phyloP scores from a whole-genome alignment of 2,329 filamentous ascomycete species.

The Monilinia vaccinii-corymbosi region DNA sequence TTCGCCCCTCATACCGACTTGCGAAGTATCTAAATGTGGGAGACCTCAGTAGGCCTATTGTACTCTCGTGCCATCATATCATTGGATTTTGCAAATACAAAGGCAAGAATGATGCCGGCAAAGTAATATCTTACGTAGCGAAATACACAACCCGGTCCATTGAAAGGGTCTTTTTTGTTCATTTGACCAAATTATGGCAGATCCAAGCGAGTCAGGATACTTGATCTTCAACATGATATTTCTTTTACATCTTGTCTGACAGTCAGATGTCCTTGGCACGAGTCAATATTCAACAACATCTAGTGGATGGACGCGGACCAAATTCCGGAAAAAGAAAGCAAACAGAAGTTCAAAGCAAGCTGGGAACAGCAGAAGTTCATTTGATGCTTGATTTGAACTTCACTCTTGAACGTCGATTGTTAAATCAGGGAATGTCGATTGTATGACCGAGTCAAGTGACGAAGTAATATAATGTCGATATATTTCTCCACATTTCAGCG shows the following conservation, averaged over 20 bases:
- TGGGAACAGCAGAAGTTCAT: background rate
- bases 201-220: background rate
- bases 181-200: background rate
- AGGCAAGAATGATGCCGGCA: background rate
- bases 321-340: background rate
- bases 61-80: background rate
- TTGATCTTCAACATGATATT: background rate
- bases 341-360: background rate
- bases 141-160: background rate
- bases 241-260: background rate
- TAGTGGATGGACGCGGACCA: background rate
- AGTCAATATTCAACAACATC: background rate
- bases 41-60: background rate
- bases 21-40: background rate
- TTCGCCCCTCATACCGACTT: background rate
- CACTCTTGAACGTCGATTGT: background rate
- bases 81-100: background rate
- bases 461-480: background rate
- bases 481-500: background rate
- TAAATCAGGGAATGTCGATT: background rate
- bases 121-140: background rate
- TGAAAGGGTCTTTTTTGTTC: background rate
- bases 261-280: constrained; percentile 9
- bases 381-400: background rate
- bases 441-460: background rate